Base-by-base conservation (phyloP, 352 stramenopile species). In the Phytophthora idaei region DNA sequence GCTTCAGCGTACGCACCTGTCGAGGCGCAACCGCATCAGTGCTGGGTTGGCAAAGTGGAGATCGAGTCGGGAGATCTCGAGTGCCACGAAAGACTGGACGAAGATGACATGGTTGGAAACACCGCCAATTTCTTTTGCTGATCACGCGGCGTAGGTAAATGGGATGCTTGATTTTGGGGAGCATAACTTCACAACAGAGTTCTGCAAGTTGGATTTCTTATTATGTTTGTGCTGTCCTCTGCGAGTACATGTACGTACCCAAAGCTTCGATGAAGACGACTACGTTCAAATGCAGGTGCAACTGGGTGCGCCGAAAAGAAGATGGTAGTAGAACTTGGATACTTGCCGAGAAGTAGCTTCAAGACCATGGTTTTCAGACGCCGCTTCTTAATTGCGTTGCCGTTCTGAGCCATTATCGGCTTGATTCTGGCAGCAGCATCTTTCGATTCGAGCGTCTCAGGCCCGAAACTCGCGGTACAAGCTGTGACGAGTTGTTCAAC, bases 91-190 rank as follows among this genome's bases (percentile, higher is more conserved):
- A 4, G 48, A 10, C 28, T 73, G 10, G 29, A 21, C 15, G 21
- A 21, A 21, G 52, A 64, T 4, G 56, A 62, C 37, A 21, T 57
- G 15, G 15, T 31, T 21, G 31, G 7, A 0, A 54, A 39, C 34
- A 55, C 52, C 4, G 17, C 39, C 15, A 61, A 50, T 14, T 77
- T 73, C 52, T 57, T 77, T n/a, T 67, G 36, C 32, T 73, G 58
- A 73, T 53, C 37, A 45, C 11, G 8, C 9, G n/a, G 17, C n/a
- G 29, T 32, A 27, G 41, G 31, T 37, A 21, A 21, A 21, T 21
- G 21, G 14, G 39, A 1, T 11, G 27, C 21, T 28, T 10, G 31
- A 46, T 21, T 49, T 41, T 51, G 14, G 34, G 17, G 10, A 25
- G 17, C 50, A 25, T 53, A 42, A 42, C 4, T 42, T n/a, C 36